These are phyloP conservation scores for Arthrobotrys sinensis DNA, from an alignment of 2,329 filamentous ascomycete species.

Conservation along the genomic window DNA sequence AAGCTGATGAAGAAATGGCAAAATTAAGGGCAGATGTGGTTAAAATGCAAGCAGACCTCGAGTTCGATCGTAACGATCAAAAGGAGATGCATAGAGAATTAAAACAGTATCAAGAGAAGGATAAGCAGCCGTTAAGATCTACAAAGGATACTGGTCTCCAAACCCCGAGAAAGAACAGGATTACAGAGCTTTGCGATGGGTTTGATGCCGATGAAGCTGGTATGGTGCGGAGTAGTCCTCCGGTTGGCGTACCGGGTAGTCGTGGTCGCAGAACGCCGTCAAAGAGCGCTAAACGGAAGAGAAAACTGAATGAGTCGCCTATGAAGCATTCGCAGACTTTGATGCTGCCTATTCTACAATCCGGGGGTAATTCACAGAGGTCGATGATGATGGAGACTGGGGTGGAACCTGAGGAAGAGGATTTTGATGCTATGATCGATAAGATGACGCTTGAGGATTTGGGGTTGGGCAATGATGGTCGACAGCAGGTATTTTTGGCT, in stretches of 20 bases:
- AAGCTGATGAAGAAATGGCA: conserved; percentile 45
- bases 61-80: conserved; percentile 52
- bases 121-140: conserved; percentile 12
- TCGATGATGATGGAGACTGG: conserved; percentile 45
- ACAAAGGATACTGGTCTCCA: conserved; percentile 13
- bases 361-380: conserved; percentile 40
- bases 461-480: conserved; percentile 36
- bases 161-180: conserved; percentile 41
- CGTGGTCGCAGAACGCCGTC: conserved; percentile 47
- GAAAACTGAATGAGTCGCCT: conserved; percentile 52
- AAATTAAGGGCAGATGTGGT: conserved; percentile 16
- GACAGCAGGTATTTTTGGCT: conserved; percentile 27
- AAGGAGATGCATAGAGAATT: conserved; percentile 42
- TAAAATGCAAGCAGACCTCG: conserved; percentile 43
- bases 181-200: conserved; percentile 42
- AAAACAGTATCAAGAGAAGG: conserved; percentile 51
- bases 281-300: conserved; percentile 59
- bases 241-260: conserved; percentile 37
- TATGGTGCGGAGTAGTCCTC: conserved; percentile 58
- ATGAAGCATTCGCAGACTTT: conserved; percentile 58
- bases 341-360: conserved; percentile 50
- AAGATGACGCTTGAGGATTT: conserved; percentile 47
- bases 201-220: conserved; percentile 59
- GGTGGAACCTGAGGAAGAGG: conserved; percentile 41
- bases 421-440: conserved; percentile 56